phyloP scores from a whole-genome alignment of 495 filamentous ascomycete species.

The Aspergillus panamensis region DNA sequence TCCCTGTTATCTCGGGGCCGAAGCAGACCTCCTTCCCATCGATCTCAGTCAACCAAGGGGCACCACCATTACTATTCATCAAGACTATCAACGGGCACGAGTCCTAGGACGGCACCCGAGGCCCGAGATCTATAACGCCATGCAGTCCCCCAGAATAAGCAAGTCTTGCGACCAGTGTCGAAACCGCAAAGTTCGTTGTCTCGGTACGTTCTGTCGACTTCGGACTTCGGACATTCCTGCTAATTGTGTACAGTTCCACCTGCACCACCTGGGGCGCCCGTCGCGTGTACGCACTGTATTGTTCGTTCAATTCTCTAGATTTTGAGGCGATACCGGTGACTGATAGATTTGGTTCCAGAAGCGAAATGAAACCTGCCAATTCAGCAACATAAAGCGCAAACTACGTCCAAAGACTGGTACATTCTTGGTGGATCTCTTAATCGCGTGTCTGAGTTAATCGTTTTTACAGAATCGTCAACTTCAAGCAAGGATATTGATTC shows the following conservation, averaged over 20 bases:
- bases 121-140: not conserved
- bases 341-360: not conserved
- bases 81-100: too few species aligned
- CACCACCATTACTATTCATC: too few species aligned
- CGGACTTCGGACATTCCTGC: not conserved
- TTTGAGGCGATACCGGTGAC: not conserved
- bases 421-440: not conserved
- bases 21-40: too few species aligned
- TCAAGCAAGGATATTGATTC: not conserved
- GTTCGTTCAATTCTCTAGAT: not conserved
- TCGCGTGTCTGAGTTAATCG: not conserved
- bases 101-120: not conserved
- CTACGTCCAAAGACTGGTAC: not conserved
- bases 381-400: conserved; percentile 8
- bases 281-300: conserved; percentile 3
- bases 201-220: not conserved
- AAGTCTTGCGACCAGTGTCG: conserved; percentile 16
- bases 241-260: conserved; percentile 2
- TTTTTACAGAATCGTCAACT: not conserved
- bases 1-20: too few species aligned
- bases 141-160: conserved; percentile 7
- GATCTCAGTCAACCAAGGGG: too few species aligned
- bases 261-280: not conserved
- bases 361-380: conserved; percentile 12
- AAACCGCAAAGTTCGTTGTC: conserved; percentile 11